Percentiles rank a stretch among this genome's conserved stretches.
These are phyloP conservation scores for Eutreptiella sp. DNA, from an alignment of 208 protist species.

Conservation along the genomic window DNA sequence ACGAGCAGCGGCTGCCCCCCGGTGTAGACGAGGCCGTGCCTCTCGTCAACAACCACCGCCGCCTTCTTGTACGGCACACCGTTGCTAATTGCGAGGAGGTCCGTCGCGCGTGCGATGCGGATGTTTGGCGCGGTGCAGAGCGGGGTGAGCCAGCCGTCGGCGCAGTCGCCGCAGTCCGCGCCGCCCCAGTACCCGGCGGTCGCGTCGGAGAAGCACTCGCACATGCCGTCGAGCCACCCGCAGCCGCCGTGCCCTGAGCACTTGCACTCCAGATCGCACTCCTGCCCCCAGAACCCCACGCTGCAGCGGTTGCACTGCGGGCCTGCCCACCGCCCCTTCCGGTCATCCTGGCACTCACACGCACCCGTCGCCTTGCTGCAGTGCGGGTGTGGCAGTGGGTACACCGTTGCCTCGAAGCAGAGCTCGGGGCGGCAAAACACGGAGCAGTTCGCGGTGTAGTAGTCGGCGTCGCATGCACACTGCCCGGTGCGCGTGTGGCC, in stretches of 20 bases:
- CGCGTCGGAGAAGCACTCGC: constrained; percentile 20
- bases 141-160: constrained; percentile 15
- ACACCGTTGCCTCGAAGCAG: too few species aligned
- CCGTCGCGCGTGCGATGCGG: too few species aligned
- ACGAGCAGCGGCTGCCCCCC: too few species aligned
- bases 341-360: constrained; percentile 17
- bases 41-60: too few species aligned
- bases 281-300: constrained; percentile 3
- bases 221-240: constrained; percentile 4
- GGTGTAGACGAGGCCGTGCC: too few species aligned
- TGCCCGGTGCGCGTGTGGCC: constrained; percentile 10
- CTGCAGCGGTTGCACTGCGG: constrained; percentile 1
- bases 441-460: constrained; percentile 23
- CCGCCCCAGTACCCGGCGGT: constrained; percentile 19
- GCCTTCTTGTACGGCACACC: too few species aligned
- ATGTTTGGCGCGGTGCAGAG: neutral
- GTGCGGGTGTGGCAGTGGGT: constrained; percentile 12
- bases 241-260: constrained; percentile 11
- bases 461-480: constrained; percentile 24
- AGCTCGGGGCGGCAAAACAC: constrained; percentile 6
- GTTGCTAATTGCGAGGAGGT: too few species aligned
- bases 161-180: constrained; percentile 8
- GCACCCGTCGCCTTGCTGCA: constrained; percentile 16
- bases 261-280: neutral
- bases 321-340: constrained; percentile 7